These are phyloP conservation scores for Solanum corneliomulleri DNA, from an alignment of 257 asterid species.

Conservation along the genomic window DNA sequence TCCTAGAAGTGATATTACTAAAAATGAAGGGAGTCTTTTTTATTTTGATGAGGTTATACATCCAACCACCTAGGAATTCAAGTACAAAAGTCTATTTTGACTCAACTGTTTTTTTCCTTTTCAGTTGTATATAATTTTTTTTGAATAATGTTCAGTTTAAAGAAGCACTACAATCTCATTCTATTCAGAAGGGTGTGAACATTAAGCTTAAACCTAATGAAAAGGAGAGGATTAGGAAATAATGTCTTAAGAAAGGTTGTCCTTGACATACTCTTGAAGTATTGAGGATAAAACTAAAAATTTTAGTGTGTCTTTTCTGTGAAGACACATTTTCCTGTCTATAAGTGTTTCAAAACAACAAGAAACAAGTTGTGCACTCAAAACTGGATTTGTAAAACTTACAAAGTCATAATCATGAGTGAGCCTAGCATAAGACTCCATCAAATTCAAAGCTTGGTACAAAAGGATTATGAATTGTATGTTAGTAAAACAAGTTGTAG, in stretches of 20 bases:
- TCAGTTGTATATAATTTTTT: not conserved
- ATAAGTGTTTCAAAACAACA: not conserved
- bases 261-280: constrained; percentile 9
- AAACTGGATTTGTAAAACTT: not conserved
- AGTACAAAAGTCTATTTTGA: not conserved
- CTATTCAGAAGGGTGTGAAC: not conserved
- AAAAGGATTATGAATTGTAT: not conserved
- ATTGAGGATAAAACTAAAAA: not conserved
- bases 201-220: not conserved
- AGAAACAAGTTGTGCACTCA: not conserved
- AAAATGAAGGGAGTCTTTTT: not conserved
- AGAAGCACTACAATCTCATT: not conserved
- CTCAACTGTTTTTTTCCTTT: accelerated
- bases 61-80: not conserved
- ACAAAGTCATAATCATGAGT: not conserved
- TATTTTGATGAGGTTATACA: too few species aligned
- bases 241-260: not conserved
- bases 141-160: not conserved
- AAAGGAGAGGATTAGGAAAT: not conserved
- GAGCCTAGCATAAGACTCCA: not conserved
- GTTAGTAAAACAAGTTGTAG: not conserved
- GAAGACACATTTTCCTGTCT: not conserved
- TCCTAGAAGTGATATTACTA: not conserved
- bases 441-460: not conserved
- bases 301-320: not conserved